Evolutionary conservation across 108 stramenopile species (phyloP), one percentile per base, ranked within the genome.

Genomic region (Tribonema minus): DNA sequence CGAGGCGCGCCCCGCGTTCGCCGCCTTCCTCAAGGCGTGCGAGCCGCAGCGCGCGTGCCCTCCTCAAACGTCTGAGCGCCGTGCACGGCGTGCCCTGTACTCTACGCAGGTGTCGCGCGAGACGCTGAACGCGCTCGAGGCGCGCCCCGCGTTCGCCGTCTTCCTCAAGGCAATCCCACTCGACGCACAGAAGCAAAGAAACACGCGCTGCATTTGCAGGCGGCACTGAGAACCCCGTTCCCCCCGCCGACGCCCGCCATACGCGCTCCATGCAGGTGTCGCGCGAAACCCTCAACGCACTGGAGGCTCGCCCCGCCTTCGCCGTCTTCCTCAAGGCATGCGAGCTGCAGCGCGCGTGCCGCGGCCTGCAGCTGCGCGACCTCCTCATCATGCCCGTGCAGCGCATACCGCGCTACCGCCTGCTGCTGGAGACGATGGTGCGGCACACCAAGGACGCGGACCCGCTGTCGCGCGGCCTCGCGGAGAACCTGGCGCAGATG

Each of bases 351-450:
- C 31, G 38, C 0, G 68, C 30, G 0, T 82, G 83, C 63, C 38
- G 40, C 12, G 37, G 64, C 6, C 71, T 73, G 9, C 80, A 30
- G n/a, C 46, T 85, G n/a, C 32, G 39, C 35, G 78, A 73, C 80
- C 81, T 82, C 30, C 80, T 85, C 15, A 75, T 85, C 29, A 33
- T 81, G 35, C 84, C 84, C 28, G 83, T 85, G 74, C 64, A 75
- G 74, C 83, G 84, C 20, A 81, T 84, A 1, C 82, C 84, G 9
- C 83, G 83, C 23, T 85, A 85, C 31, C 72, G 80, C 36, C 67
- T 84, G 26, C 64, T 84, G n/a, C 80, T 84, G 20, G 69, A 76
- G 37, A 67, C 83, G 26, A 72, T 84, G 9, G 28, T 84, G 32
- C 64, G 82, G 73, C 33, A 68, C 66, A 82, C 80, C 1, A 4